Evolutionary conservation across 1,284 basidiomycete species (phyloP), one percentile per base, ranked within the genome.

Genomic region (Puccinia hordei): DNA sequence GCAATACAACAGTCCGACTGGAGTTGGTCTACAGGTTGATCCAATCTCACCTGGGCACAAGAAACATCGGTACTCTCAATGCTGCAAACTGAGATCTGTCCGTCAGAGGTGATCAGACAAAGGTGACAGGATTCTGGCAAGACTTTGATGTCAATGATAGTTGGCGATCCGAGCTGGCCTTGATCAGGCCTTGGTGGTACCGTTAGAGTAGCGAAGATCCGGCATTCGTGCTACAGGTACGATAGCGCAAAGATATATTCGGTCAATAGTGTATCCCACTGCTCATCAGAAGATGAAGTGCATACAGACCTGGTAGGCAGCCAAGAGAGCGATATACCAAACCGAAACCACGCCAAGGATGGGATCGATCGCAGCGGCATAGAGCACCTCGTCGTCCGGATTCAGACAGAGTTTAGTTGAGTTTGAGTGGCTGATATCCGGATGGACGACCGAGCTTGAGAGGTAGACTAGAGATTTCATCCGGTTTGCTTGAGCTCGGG

Each of bases 21-120:
- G n/a, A 57, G 6, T 57, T 57, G 55, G 19, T n/a, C 24, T 4
- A 61, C 19, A 61, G 17, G 59, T 35, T 49, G 15, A 68, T 44
- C 24, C 9, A 27, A 49, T 8, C 65, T 68, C 38, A 51, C 66
- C 46, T 69, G 66, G 27, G 46, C 15, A 49, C 10, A 17, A 19
- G 66, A 33, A 33, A 57, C 41, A 3, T 66, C 30, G 30, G 12
- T 41, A 76, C 10, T n/a, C 30, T 55, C 46, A 35, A 77, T 77
- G 12, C 61, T 63, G 38, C 75, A 68, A 53, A 55, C 61, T 51
- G 75, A 77, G 30, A 77, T 66, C 53, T 68, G 59, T 5, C 75
- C 75, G 65, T 77, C 75, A 12, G 75, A 63, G n/a, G 75, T 77
- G 9, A 77, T 51, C n/a, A 77, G 65, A 41, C 75, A 77, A 30